Conservation (phyloP, 345 rosid genomes). For the Sonneratia alba region DNA sequence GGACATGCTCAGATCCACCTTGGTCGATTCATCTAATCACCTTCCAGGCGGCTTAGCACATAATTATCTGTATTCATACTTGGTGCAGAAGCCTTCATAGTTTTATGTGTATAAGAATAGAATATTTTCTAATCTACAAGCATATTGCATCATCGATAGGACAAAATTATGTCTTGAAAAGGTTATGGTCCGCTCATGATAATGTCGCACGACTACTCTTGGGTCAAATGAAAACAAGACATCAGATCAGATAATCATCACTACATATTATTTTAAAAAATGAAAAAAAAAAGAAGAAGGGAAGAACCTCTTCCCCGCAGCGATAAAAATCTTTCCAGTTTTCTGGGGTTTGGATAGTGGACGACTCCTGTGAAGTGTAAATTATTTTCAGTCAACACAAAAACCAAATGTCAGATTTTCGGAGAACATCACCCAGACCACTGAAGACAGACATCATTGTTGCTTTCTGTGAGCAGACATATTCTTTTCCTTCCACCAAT, state of each 20-base stretch:
- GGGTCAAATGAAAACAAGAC: neutral
- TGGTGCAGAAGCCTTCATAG: neutral
- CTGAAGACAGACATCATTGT: neutral
- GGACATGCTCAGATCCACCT: too few species aligned
- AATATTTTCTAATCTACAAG: neutral
- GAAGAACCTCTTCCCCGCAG: neutral
- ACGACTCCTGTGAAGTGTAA: neutral
- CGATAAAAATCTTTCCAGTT: neutral
- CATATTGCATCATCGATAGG: neutral
- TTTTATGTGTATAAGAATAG: neutral
- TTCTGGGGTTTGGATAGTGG: neutral
- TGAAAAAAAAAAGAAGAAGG: too few species aligned
- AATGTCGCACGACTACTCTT: neutral
- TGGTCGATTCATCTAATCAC: too few species aligned
- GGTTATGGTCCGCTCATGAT: neutral
- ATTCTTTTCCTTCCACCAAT: neutral
- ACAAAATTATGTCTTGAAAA: neutral
- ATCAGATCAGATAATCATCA: neutral
- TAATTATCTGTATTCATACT: neutral
- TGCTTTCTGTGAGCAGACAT: neutral
- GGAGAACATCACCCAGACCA: neutral
- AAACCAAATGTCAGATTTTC: neutral
- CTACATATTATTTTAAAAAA: neutral
- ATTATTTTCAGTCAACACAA: too few species aligned
- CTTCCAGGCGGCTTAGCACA: too few species aligned